phyloP scores from a whole-genome alignment of 805 yeast species.

The Candida insectalens region DNA sequence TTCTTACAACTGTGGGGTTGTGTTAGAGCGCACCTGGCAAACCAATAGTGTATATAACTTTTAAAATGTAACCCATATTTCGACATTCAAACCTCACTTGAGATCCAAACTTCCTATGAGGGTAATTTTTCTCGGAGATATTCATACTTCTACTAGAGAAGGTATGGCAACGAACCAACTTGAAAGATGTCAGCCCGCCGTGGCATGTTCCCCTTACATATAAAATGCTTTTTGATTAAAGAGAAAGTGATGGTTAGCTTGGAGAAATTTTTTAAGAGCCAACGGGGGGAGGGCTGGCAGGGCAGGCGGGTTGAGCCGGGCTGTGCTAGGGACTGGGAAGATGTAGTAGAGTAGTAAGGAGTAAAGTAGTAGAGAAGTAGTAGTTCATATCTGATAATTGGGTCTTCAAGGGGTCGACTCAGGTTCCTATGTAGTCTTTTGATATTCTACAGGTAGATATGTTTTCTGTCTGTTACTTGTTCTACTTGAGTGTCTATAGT shows the following conservation, averaged over 20 bases:
- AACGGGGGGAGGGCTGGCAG: too few species aligned
- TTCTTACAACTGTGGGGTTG: conserved; percentile 40
- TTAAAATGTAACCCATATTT: conserved; percentile 26
- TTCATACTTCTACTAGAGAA: conserved; percentile 15
- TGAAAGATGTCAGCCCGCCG: conserved; percentile 56
- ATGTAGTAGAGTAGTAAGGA: too few species aligned
- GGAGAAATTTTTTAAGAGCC: neutral
- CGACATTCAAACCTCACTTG: conserved; percentile 55
- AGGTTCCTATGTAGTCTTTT: too few species aligned
- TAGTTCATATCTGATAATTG: too few species aligned
- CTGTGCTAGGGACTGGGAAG: too few species aligned
- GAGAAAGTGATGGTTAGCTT: conserved; percentile 14
- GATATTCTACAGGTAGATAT: too few species aligned
- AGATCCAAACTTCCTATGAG: conserved; percentile 55
- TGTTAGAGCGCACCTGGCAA: too few species aligned
- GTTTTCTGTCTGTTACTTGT: too few species aligned
- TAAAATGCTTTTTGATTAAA: conserved; percentile 44
- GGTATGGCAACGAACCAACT: conserved; percentile 60
- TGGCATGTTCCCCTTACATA: conserved; percentile 51
- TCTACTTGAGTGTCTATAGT: too few species aligned
- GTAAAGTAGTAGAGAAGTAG: too few species aligned
- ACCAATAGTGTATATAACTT: neutral
- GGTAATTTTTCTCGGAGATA: conserved; percentile 45
- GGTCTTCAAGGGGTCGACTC: too few species aligned
- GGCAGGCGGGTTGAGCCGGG: too few species aligned